Evolutionary conservation across 495 filamentous ascomycete species (phyloP).

Genomic region (Daldinia grandis): DNA sequence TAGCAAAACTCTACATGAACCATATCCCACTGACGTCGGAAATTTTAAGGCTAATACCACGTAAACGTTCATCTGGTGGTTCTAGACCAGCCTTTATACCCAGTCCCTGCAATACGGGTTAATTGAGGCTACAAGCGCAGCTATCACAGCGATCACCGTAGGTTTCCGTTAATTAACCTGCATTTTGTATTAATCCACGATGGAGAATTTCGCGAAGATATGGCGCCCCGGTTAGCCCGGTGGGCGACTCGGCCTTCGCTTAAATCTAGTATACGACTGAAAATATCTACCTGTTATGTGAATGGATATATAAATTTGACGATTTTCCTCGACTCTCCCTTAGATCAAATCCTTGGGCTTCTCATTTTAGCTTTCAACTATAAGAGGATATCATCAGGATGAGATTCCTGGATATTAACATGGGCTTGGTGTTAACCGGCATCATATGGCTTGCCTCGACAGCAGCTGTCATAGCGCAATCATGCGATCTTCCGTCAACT

Average conservation of each 20-base stretch:
- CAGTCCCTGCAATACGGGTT: neutral
- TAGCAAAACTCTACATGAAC: neutral
- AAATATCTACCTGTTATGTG: neutral
- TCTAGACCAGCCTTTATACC: neutral
- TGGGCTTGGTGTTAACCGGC: slow-evolving; percentile 3
- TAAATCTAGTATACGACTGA: neutral
- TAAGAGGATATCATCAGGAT: slow-evolving; percentile 20
- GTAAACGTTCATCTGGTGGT: neutral
- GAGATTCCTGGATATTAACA: slow-evolving; percentile 11
- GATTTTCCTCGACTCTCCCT: neutral
- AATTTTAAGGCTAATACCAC: neutral
- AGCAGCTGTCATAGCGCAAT: slow-evolving; percentile 32
- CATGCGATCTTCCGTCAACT: slow-evolving; percentile 62
- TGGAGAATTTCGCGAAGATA: neutral
- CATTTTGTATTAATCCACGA: neutral
- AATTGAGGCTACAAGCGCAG: neutral
- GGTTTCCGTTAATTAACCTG: neutral
- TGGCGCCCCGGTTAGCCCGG: neutral
- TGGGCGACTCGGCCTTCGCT: neutral
- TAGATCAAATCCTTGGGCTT: neutral
- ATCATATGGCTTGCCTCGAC: slow-evolving; percentile 37
- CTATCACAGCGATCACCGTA: neutral
- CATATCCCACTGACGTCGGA: neutral
- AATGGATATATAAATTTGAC: neutral
- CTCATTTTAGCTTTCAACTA: neutral